Conservation (phyloP, 2,329 filamentous ascomycete genomes). For the Cryphonectria nitschkei region DNA sequence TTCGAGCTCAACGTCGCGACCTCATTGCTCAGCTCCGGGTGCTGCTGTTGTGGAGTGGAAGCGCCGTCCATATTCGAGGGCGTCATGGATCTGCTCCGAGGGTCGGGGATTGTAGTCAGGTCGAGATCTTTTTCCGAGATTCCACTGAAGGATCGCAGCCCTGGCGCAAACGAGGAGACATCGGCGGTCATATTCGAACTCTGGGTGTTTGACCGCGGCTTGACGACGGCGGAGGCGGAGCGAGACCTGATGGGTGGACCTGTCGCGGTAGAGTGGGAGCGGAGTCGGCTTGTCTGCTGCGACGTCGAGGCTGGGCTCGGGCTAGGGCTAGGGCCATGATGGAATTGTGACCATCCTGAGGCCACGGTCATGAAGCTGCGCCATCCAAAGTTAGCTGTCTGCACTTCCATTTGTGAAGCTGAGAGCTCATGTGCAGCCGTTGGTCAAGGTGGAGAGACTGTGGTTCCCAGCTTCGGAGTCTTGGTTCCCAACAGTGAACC, state of each 20-base stretch:
- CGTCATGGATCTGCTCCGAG: conserved; percentile 57
- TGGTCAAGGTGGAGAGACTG: not conserved
- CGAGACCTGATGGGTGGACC: conserved; percentile 44
- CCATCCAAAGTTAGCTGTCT: conserved; percentile 27
- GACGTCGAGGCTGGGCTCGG: conserved; percentile 37
- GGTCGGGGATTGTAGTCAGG: conserved; percentile 72
- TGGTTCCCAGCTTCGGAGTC: not conserved
- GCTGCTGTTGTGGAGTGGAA: conserved; percentile 44
- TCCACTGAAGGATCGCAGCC: conserved; percentile 38
- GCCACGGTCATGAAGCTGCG: conserved; percentile 57
- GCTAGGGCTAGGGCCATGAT: conserved; percentile 40
- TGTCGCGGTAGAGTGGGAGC: conserved; percentile 56
- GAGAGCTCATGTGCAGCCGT: not conserved
- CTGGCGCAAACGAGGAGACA: conserved; percentile 30
- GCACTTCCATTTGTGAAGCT: conserved; percentile 24
- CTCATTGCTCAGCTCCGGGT: conserved; percentile 68
- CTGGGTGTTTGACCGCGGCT: conserved; percentile 44
- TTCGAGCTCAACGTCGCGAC: conserved; percentile 92
- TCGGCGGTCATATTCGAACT: conserved; percentile 44
- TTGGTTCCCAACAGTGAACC: not conserved
- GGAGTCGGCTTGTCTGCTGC: conserved; percentile 51
- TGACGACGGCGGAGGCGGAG: conserved; percentile 44
- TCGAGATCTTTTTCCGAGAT: conserved; percentile 58
- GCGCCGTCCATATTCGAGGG: conserved; percentile 44
- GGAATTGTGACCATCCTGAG: conserved; percentile 52